A percentile compares a stretch with the other conserved stretches of the same genome.
phyloP scores from a whole-genome alignment of 768 basidiomycete species.

The Trametes punicea region DNA sequence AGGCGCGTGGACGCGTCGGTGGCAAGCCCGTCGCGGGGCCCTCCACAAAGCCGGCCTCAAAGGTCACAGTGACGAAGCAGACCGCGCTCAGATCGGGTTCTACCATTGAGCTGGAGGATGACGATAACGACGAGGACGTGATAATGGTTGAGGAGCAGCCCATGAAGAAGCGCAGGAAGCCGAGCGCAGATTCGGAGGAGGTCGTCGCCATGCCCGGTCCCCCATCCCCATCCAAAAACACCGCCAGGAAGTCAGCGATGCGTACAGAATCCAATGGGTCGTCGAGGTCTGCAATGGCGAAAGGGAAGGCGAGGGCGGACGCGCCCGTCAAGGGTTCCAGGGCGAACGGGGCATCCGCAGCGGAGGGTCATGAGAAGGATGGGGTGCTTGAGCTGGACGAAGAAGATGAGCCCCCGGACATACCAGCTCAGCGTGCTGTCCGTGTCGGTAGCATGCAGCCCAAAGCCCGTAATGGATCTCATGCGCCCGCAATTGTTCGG shows the following conservation, averaged over 20 bases:
- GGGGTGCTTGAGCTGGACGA: slow-evolving; percentile 23
- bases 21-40: slow-evolving; percentile 24
- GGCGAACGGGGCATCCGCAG: neutral
- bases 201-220: slow-evolving; percentile 5
- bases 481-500: neutral
- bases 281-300: slow-evolving; percentile 35
- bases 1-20: slow-evolving; percentile 21
- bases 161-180: slow-evolving; percentile 13
- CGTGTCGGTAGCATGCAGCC: slow-evolving; percentile 14
- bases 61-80: slow-evolving; percentile 14
- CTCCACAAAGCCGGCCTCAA: slow-evolving; percentile 21
- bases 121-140: slow-evolving; percentile 18
- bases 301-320: slow-evolving; percentile 25
- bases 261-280: slow-evolving; percentile 23
- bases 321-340: neutral
- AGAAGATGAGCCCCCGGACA: slow-evolving; percentile 15
- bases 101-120: slow-evolving; percentile 20
- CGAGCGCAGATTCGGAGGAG: slow-evolving; percentile 9
- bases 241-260: slow-evolving; percentile 11
- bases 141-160: slow-evolving; percentile 13
- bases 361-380: slow-evolving; percentile 18
- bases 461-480: slow-evolving; percentile 1
- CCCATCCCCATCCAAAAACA: neutral
- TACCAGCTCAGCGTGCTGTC: neutral
- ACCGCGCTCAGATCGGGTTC: slow-evolving; percentile 6